These are phyloP conservation scores for Daldinia concentrica DNA, from an alignment of 495 filamentous ascomycete genomes.

Conservation along the genomic window DNA sequence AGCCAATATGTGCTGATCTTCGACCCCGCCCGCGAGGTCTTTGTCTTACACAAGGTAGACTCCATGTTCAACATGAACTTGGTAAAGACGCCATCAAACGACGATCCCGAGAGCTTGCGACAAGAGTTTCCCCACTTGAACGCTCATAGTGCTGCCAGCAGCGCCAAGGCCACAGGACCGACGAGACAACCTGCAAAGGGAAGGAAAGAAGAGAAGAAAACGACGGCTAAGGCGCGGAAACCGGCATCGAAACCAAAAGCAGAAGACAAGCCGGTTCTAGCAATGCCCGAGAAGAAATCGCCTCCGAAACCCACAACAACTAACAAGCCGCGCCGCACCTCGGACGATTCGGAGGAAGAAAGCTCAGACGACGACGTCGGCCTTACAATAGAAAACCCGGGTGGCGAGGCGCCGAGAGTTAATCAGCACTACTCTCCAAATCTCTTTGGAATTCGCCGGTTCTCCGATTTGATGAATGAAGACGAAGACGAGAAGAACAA, in stretches of 20 bases:
- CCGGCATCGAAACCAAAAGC: conserved; percentile 39
- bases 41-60: conserved; percentile 65
- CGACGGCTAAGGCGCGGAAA: conserved; percentile 40
- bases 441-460: conserved; percentile 52
- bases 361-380: conserved; percentile 57
- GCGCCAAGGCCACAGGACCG: conserved; percentile 31
- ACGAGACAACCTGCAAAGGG: conserved; percentile 33
- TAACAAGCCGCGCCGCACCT: conserved; percentile 27
- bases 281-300: conserved; percentile 40
- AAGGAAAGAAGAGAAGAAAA: conserved; percentile 36
- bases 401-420: conserved; percentile 45
- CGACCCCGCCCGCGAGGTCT: conserved; percentile 61
- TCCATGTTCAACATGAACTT: conserved; percentile 69
- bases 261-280: conserved; percentile 36
- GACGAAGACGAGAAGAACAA: conserved; percentile 39
- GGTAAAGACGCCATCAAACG: conserved; percentile 54
- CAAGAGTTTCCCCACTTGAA: conserved; percentile 56
- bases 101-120: conserved; percentile 50
- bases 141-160: conserved; percentile 32
- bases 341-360: conserved; percentile 53
- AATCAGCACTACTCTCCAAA: conserved; percentile 49
- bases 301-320: conserved; percentile 38
- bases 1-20: conserved; percentile 65
- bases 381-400: conserved; percentile 58
- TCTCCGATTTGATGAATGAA: conserved; percentile 53